These are phyloP conservation scores for Ambrosiella xylebori DNA, from an alignment of 2,329 filamentous ascomycete genomes.

Conservation along the genomic window DNA sequence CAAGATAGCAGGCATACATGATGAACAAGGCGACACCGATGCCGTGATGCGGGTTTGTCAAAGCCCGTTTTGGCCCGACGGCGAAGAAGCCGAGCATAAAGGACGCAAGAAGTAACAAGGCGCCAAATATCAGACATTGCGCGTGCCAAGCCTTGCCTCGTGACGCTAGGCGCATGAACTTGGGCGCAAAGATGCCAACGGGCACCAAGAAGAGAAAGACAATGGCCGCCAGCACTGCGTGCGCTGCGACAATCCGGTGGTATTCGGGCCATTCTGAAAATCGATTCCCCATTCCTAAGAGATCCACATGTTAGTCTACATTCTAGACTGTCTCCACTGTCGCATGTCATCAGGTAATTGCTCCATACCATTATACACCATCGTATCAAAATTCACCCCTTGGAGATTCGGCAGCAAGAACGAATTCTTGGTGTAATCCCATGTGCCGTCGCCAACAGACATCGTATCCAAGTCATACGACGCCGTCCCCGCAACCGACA, in stretches of 20 bases:
- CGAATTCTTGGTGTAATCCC: slow-evolving; percentile 60
- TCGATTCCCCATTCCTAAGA: slow-evolving; percentile 61
- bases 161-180: slow-evolving; percentile 50
- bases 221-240: slow-evolving; percentile 54
- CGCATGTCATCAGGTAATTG: neutral
- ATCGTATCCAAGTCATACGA: slow-evolving; percentile 59
- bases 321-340: neutral
- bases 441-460: slow-evolving; percentile 66
- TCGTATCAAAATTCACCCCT: slow-evolving; percentile 63
- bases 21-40: slow-evolving; percentile 68
- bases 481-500: slow-evolving; percentile 54
- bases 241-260: slow-evolving; percentile 50
- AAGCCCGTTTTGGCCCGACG: slow-evolving; percentile 51
- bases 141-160: slow-evolving; percentile 52
- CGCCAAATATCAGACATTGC: slow-evolving; percentile 53
- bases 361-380: slow-evolving; percentile 61
- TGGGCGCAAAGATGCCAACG: slow-evolving; percentile 52
- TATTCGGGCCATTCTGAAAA: slow-evolving; percentile 55
- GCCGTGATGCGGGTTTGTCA: slow-evolving; percentile 71
- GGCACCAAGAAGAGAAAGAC: slow-evolving; percentile 62
- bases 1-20: slow-evolving; percentile 50
- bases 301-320: neutral
- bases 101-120: slow-evolving; percentile 50
- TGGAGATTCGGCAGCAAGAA: slow-evolving; percentile 64
- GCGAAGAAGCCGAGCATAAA: slow-evolving; percentile 65